These are phyloP conservation scores for Isochrysis galbana DNA, from an alignment of 78 protist species.

Conservation along the genomic window DNA sequence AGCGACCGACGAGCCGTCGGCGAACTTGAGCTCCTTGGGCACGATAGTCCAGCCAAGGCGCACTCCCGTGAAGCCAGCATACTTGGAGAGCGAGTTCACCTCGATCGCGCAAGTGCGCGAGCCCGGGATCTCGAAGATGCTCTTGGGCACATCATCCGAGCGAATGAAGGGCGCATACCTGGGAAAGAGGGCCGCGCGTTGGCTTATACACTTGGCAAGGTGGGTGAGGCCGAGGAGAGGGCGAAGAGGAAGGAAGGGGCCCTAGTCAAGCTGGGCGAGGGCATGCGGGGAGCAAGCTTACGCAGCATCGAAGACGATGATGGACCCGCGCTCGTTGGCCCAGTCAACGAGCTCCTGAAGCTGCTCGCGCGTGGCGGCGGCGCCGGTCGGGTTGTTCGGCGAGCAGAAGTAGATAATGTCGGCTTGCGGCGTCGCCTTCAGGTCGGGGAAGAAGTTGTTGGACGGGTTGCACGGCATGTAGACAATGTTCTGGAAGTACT, in stretches of 20 bases:
- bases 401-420: constrained; percentile 36
- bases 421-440: not conserved
- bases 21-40: not conserved
- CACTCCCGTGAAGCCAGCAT: constrained; percentile 34
- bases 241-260: too few relatives aligned
- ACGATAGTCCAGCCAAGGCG: constrained; percentile 30
- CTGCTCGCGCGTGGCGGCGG: constrained; percentile 11
- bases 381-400: constrained; percentile 40
- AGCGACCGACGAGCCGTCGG: constrained; percentile 6
- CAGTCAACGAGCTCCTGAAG: not conserved
- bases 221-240: too few relatives aligned
- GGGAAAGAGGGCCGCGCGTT: too few relatives aligned
- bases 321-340: not conserved
- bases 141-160: not conserved
- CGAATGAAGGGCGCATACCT: constrained; percentile 20
- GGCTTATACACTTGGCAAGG: too few relatives aligned
- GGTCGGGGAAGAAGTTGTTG: constrained; percentile 32
- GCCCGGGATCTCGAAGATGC: constrained; percentile 21
- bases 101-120: not conserved
- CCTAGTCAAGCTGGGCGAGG: too few relatives aligned
- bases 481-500: not conserved
- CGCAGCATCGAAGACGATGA: constrained; percentile 34
- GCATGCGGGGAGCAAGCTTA: too few relatives aligned
- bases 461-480: constrained; percentile 27
- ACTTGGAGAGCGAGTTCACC: constrained; percentile 34